Evolutionary conservation across 495 filamentous ascomycete species (phyloP), one percentile per base, ranked within the genome.

Genomic region (Diplogelasinospora grovesii): DNA sequence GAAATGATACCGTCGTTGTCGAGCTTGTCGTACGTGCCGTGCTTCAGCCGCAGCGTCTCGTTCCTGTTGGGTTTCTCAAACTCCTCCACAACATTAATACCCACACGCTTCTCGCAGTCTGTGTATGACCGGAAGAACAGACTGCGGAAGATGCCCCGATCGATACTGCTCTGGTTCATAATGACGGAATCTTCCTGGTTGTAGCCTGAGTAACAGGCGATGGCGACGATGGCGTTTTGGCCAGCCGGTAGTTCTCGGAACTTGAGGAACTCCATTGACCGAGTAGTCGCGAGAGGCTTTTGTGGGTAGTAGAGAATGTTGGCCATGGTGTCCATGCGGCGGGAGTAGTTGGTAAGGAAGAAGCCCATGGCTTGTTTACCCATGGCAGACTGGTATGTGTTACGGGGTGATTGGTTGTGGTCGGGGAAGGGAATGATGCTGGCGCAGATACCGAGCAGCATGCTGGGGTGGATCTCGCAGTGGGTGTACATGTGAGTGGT

Each of bases 121-220:
- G 85, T 89, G 60, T 99, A 97, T 15, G 89, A 85, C 43, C 93
- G 83, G 73, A 95, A 97, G 73, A 97, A 99, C 13, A 99, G 70
- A 79, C 86, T 93, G 57, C 92, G 81, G 83, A 97, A 97, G 8
- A 99, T 70, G 23, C 92, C 92, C 44, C 92, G 84, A 54, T 99
- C 92, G 52, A 97, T 97, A 50, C 86, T 92, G 67, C 86, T 93
- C 64, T 99, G 93, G 65, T 96, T 99, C 93, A 99, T 96, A 50
- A 99, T 93, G 37, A 99, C 92, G 16, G 92, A 97, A 77, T 99
- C 92, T 86, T 99, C 92, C 62, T 97, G 93, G 60, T 99, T 97
- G 74, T 97, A 99, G n/a, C 92, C 92, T 11, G 88, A 95, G 65
- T 97, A 99, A 60, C 83, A 89, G 31, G 85, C 77, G 69, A 99